Conservation (phyloP, 177 flowering plant genomes). For the Tripterygium wilfordii region DNA sequence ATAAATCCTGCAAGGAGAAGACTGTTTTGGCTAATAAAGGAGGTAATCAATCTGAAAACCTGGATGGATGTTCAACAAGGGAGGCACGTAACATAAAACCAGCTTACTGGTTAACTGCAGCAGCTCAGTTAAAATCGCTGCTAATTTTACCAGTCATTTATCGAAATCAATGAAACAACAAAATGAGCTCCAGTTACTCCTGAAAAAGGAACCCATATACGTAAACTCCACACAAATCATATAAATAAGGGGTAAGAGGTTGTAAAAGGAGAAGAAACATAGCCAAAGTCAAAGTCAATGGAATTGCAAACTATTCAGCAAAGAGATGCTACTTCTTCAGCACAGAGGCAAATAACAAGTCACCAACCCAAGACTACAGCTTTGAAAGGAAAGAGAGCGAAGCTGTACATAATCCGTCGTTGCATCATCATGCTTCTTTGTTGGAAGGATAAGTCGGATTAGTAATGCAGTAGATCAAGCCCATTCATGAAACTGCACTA, state of each 20-base stretch:
- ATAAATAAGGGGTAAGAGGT: not conserved
- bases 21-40: conserved; percentile 3
- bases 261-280: conserved; percentile 3
- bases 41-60: conserved; percentile 19
- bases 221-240: not conserved
- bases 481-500: not conserved
- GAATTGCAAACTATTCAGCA: conserved; percentile 1
- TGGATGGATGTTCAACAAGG: conserved; percentile 17
- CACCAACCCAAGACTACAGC: conserved; percentile 9
- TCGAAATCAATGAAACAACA: conserved; percentile 7
- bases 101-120: conserved; percentile 18
- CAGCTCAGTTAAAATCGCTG: not conserved
- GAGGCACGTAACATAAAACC: conserved; percentile 10
- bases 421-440: conserved; percentile 46
- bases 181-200: conserved; percentile 6
- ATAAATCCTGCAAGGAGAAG: conserved; percentile 12
- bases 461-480: not conserved
- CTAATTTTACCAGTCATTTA: conserved; percentile 3
- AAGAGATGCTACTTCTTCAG: conserved; percentile 10
- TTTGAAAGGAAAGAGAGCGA: conserved; percentile 45
- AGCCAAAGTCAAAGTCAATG: conserved; percentile 14
- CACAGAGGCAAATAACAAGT: conserved; percentile 20
- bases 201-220: not conserved
- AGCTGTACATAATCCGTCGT: conserved; percentile 44
- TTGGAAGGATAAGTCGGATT: conserved; percentile 39